These are phyloP conservation scores for Fusarium poae DNA, from an alignment of 2,329 filamentous ascomycete species.

Conservation along the genomic window DNA sequence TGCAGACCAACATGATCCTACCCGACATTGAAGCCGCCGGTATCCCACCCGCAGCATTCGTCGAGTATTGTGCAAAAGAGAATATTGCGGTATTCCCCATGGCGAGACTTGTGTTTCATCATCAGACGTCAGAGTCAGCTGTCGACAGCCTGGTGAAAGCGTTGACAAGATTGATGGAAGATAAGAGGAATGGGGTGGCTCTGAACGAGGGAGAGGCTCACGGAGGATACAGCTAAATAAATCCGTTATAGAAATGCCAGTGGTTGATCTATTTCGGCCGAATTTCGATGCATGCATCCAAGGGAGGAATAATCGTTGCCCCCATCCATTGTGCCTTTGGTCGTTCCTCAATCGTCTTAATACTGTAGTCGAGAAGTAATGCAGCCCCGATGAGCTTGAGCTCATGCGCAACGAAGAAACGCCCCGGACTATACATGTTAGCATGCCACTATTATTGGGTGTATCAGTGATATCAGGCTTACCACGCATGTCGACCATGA, in stretches of 20 bases:
- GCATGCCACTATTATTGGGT: no score
- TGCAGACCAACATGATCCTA: slow-evolving; percentile 49
- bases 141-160: slow-evolving; percentile 30
- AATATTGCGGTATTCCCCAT: slow-evolving; percentile 31
- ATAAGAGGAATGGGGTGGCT: slow-evolving; percentile 17
- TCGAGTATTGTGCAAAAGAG: slow-evolving; percentile 35
- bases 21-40: slow-evolving; percentile 38
- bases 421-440: slow-evolving; percentile 57
- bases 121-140: slow-evolving; percentile 35
- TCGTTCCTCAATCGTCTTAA: slow-evolving; percentile 57
- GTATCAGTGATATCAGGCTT: slow-evolving; percentile 17
- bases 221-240: slow-evolving; percentile 27
- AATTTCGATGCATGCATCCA: slow-evolving; percentile 48
- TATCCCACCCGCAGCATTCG: slow-evolving; percentile 42
- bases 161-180: slow-evolving; percentile 30
- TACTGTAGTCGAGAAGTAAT: slow-evolving; percentile 66
- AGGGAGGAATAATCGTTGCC: slow-evolving; percentile 54
- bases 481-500: slow-evolving; percentile 67
- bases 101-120: slow-evolving; percentile 39
- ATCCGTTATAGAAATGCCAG: not conserved
- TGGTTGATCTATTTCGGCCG: slow-evolving; percentile 26
- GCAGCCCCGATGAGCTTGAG: slow-evolving; percentile 67
- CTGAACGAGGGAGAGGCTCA: slow-evolving; percentile 16
- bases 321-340: slow-evolving; percentile 61
- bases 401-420: slow-evolving; percentile 69